These are phyloP conservation scores for Microthlaspi erraticum DNA, from an alignment of 345 rosid genomes.

Conservation along the genomic window DNA sequence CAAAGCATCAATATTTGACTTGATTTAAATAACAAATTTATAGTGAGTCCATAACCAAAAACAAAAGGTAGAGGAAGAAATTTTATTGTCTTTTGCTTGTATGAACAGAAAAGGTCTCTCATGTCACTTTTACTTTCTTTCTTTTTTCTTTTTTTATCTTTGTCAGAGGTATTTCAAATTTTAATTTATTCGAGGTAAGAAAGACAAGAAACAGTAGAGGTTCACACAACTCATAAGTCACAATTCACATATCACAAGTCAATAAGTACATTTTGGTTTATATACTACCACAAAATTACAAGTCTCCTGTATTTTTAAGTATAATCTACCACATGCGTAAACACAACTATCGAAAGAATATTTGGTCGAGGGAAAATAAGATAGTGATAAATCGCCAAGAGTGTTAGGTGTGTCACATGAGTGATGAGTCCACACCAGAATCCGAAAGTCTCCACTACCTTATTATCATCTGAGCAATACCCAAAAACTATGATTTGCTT, in stretches of 20 bases:
- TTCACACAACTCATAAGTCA: constrained; percentile 12
- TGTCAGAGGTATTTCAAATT: constrained; percentile 17
- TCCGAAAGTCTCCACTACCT: constrained; percentile 3
- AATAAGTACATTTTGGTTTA: not conserved
- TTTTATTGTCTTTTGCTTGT: constrained; percentile 37
- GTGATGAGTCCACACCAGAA: constrained; percentile 18
- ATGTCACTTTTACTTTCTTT: constrained; percentile 35
- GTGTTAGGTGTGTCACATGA: constrained; percentile 17
- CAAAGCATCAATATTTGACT: constrained; percentile 37
- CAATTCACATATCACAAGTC: not conserved
- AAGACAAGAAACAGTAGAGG: not conserved
- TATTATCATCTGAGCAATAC: not conserved
- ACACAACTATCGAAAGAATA: constrained; percentile 8
- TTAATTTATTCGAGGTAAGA: constrained; percentile 27
- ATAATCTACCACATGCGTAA: constrained; percentile 1
- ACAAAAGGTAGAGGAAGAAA: constrained; percentile 13
- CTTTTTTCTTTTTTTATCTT: constrained; percentile 11
- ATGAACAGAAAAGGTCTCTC: constrained; percentile 36
- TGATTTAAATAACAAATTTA: not conserved
- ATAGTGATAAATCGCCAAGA: not conserved
- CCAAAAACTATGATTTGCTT: not conserved
- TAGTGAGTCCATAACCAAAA: constrained; percentile 1
- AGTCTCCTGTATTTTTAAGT: not conserved
- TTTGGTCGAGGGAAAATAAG: not conserved
- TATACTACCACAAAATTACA: not conserved